These are phyloP conservation scores for Protomyces pachydermus DNA, from an alignment of 1,139 yeast genomes.

Conservation along the genomic window DNA sequence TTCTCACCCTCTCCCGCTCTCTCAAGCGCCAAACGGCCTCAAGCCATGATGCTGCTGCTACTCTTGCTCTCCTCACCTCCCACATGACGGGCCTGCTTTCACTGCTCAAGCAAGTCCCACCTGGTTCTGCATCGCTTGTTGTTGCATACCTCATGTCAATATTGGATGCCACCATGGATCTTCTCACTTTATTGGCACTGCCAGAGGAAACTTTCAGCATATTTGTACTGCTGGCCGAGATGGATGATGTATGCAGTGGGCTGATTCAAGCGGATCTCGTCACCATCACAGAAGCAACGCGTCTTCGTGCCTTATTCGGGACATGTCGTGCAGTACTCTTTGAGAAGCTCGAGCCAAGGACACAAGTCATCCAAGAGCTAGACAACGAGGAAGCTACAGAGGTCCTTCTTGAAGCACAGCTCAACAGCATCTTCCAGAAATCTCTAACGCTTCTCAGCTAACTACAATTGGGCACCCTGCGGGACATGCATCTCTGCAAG, in stretches of 20 bases:
- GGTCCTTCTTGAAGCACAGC: not conserved
- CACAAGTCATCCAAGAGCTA: not conserved
- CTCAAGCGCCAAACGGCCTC: slow-evolving; percentile 51
- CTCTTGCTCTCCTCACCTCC: slow-evolving; percentile 38
- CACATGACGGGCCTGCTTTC: slow-evolving; percentile 50
- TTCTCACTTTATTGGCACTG: not conserved
- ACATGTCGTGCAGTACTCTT: not conserved
- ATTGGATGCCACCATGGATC: slow-evolving; percentile 31
- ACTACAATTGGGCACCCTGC: not conserved
- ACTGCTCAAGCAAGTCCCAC: slow-evolving; percentile 35
- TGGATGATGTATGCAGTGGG: slow-evolving; percentile 28
- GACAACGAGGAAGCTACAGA: no score
- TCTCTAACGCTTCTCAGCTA: not conserved
- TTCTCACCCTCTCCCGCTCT: slow-evolving; percentile 56
- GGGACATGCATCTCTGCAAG: slow-evolving; percentile 1
- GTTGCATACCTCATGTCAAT: slow-evolving; percentile 32
- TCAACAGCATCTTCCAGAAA: not conserved
- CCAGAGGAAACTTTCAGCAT: not conserved
- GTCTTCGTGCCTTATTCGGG: not conserved
- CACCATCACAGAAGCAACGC: slow-evolving; percentile 7
- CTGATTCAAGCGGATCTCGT: slow-evolving; percentile 25
- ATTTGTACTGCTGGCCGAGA: slow-evolving; percentile 25
- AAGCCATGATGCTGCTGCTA: slow-evolving; percentile 42
- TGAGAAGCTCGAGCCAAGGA: slow-evolving; percentile 1
- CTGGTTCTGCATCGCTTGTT: slow-evolving; percentile 27